Percentiles rank a stretch among this genome's conserved stretches.
Conservation (phyloP, 202 grass and related monocot species). For the Zizania palustris region DNA sequence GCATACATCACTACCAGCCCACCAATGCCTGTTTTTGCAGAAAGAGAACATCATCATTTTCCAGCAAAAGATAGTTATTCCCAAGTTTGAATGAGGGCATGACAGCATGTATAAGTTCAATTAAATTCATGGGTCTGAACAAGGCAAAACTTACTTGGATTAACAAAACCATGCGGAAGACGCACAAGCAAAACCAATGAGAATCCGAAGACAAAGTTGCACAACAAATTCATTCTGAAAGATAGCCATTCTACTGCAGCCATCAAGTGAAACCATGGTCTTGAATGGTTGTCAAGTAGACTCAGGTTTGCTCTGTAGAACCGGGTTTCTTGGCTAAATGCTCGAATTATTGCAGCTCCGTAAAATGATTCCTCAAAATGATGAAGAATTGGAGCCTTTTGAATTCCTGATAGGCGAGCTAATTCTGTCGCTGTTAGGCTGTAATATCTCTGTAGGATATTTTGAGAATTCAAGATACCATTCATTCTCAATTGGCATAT, state of each 20-base stretch:
- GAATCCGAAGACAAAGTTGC: slow-evolving; percentile 1
- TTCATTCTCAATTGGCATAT: background rate
- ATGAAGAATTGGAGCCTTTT: slow-evolving; percentile 2
- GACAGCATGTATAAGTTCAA: background rate
- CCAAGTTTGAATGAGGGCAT: background rate
- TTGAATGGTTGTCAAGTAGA: background rate
- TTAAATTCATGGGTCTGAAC: background rate
- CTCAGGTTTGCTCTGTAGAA: background rate
- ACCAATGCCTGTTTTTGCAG: background rate
- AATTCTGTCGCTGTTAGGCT: slow-evolving; percentile 1
- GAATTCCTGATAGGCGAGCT: background rate
- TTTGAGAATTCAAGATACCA: background rate
- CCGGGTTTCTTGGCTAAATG: background rate
- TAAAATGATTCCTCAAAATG: background rate
- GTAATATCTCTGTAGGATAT: background rate
- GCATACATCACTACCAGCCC: slow-evolving; percentile 1
- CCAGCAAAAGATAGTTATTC: background rate
- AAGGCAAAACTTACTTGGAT: background rate
- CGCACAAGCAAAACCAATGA: background rate
- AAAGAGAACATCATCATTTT: background rate
- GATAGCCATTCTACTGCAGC: background rate
- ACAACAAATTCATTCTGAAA: background rate
- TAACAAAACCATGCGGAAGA: background rate
- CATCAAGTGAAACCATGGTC: background rate
- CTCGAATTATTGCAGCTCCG: slow-evolving; percentile 1